phyloP scores from a whole-genome alignment of 768 basidiomycete species.

The Podaxis sp. region DNA sequence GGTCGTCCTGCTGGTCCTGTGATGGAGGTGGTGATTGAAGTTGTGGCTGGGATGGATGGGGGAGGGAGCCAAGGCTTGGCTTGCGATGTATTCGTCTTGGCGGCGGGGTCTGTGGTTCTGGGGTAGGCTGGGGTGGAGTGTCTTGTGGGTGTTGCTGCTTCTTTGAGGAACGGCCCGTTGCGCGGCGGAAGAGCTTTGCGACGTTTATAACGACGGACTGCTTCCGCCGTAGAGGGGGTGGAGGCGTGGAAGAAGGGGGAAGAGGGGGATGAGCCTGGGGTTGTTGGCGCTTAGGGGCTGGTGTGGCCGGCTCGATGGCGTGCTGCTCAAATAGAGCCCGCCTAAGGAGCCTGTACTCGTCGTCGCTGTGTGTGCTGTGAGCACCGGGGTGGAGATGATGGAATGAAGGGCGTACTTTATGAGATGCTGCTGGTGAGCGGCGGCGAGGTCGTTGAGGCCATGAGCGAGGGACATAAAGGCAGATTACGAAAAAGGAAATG shows the following conservation, averaged over 20 bases:
- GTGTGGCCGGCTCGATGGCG: neutral
- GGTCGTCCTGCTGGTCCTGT: constrained; percentile 10
- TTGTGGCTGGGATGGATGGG: neutral
- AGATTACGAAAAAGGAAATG: constrained; percentile 23
- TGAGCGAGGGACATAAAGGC: constrained; percentile 52
- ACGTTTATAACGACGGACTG: constrained; percentile 30
- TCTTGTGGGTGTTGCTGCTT: constrained; percentile 1
- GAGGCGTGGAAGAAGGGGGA: constrained; percentile 5
- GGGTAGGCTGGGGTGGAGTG: neutral
- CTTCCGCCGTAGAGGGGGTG: constrained; percentile 23
- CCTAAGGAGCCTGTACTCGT: constrained; percentile 70
- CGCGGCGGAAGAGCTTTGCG: constrained; percentile 37
- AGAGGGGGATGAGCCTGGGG: neutral
- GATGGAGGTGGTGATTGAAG: constrained; percentile 2
- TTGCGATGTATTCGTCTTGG: constrained; percentile 5
- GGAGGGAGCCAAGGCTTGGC: constrained; percentile 4
- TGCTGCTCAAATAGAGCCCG: constrained; percentile 65
- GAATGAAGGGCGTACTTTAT: constrained; percentile 49
- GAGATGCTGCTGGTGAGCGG: constrained; percentile 64
- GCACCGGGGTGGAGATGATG: neutral
- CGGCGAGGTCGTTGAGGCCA: constrained; percentile 66
- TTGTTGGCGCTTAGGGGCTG: neutral
- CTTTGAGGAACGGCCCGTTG: constrained; percentile 29
- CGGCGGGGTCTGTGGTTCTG: constrained; percentile 1
- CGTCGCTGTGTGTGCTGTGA: constrained; percentile 48